Evolutionary conservation across 768 basidiomycete species (phyloP), one percentile per base, ranked within the genome.

Genomic region (Pulveroboletus sp.): DNA sequence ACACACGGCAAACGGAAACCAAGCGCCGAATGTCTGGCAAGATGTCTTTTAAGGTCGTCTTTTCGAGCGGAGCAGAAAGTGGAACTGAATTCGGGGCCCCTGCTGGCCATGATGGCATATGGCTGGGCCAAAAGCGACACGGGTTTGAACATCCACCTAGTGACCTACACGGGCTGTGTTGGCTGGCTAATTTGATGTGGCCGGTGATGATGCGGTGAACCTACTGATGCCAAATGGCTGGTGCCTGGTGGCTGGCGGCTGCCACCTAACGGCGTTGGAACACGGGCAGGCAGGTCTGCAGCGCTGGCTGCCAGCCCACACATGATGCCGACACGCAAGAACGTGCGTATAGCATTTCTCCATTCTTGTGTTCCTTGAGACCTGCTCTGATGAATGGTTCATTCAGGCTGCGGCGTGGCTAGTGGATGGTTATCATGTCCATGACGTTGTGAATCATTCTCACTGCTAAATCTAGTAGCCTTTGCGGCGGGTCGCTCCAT

Each of bases 61-160:
- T 61, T 63, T 63, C 49, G 52, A 54, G 62, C 61, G 61, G 61
- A 64, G 61, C 27, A 38, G 39, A 37, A 48, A 29, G 45, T 48
- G 27, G 36, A 36, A 24, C 42, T 50, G 21, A 43, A 29, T 33
- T 41, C 27, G 6, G 27, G 5, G 27, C 27, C 4, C 27, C 27
- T 11, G 27, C 27, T 29, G 8, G 27, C 27, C n/a, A 21, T 46
- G 38, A 21, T 25, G 23, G 47, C 48, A 50, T n/a, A n/a, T 43
- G 20, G 34, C 46, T 14, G 34, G 40, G 39, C 43, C 31, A 40
- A 23, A 29, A 6, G 25, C 33, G 16, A 24, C 45, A 39, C 12
- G 32, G 32, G 20, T 14, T 14, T 6, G 34, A 14, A 14, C 40
- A 11, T 31, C 33, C 16, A 37, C 42, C n/a, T n/a, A n/a, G n/a